Evolutionary conservation across 306 rosid genomes (phyloP), one percentile per base, ranked within the genome.

Genomic region (Morella rubra): DNA sequence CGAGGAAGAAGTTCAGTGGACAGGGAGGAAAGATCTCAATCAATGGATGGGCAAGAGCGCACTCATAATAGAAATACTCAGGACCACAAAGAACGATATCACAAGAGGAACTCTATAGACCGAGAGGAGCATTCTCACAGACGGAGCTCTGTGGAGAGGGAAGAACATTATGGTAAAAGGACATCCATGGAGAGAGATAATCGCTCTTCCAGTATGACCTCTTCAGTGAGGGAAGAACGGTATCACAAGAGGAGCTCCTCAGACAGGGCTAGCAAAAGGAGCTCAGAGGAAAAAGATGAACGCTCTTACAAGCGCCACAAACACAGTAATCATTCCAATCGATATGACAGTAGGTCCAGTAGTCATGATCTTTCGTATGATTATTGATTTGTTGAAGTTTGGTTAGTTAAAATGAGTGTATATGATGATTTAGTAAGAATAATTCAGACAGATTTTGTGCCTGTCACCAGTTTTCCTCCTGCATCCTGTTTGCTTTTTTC

Each of bases 1-100:
- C 91, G 90, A 81, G 85, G 81, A 69, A 80, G 81, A 77, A 82
- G 66, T 61, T 73, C 78, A n/a, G 58, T 62, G 14, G 84, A 84
- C 8, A 73, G 72, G 71, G 89, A 84, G 74, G 87, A 84, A 73
- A 80, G 83, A 59, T 80, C 81, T 44, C 69, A 45, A 73, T 84
- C 82, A 47, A 20, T 3, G 41, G 88, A 86, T 11, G 86, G 77
- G 72, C 83, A 42, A 15, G 79, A 82, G 46, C 75, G 5, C 64
- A 18, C 70, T 10, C 58, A 7, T 52, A 72, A 41, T 72, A 72
- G 74, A 67, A 60, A 62, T 70, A 45, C 79, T 19, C 76, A 24
- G 44, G 87, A 86, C 41, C 44, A 40, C 60, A 82, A 78, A 16
- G 87, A 82, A 42, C 75, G 44, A 49, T 65, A 16, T 70, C 55